These are phyloP conservation scores for Paraphoma sp. DNA, from an alignment of 2,329 filamentous ascomycete species.

Conservation along the genomic window DNA sequence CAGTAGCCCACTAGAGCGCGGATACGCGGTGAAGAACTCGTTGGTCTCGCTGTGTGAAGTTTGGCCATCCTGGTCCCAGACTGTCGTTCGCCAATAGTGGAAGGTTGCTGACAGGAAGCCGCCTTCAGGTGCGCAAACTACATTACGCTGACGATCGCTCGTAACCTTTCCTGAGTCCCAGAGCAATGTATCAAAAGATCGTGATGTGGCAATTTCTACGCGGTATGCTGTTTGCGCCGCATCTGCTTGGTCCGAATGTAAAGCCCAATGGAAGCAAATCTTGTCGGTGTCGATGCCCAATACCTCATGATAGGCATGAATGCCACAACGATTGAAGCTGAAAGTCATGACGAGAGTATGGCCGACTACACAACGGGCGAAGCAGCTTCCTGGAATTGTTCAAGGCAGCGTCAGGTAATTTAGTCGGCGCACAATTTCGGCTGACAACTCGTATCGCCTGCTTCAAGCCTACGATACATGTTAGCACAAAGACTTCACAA, in stretches of 20 bases:
- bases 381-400: no score
- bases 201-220: conserved; percentile 20
- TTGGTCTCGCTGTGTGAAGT: conserved; percentile 32
- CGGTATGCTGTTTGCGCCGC: conserved; percentile 42
- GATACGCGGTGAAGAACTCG: conserved; percentile 51
- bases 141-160: conserved; percentile 32
- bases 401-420: no score
- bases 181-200: conserved; percentile 5
- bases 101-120: conserved; percentile 47
- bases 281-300: conserved; percentile 50
- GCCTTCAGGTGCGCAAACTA: conserved; percentile 33
- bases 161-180: conserved; percentile 31
- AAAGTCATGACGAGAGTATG: conserved; percentile 15
- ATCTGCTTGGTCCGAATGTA: conserved; percentile 38
- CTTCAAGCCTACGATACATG: no score
- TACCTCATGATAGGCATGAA: conserved; percentile 50
- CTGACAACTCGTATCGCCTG: no score
- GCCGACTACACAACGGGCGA: no score
- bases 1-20: conserved; percentile 40
- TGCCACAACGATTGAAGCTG: conserved; percentile 44
- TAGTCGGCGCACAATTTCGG: no score
- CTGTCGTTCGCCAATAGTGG: conserved; percentile 48
- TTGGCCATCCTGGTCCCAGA: conserved; percentile 46
- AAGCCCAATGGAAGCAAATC: conserved; percentile 46
- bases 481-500: no score